These are phyloP conservation scores for Inga laurina DNA, from an alignment of 306 rosid genomes.

Conservation along the genomic window DNA sequence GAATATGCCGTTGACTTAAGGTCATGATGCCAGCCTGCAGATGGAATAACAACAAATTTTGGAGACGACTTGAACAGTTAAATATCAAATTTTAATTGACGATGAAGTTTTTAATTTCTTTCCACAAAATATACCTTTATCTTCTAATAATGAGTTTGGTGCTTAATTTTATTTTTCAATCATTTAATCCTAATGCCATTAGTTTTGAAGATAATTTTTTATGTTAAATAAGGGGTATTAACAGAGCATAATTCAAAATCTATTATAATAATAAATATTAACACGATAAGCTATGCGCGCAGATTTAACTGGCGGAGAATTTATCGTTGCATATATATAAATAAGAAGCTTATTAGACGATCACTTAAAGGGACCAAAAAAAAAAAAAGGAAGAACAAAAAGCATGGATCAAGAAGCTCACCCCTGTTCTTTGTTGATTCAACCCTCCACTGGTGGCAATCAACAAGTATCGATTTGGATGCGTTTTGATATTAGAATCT, in stretches of 20 bases:
- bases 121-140: too few relatives aligned
- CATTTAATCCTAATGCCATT: too few relatives aligned
- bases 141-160: too few relatives aligned
- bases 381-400: not conserved
- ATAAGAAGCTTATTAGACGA: not conserved
- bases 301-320: not conserved
- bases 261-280: not conserved
- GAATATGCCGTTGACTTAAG: not conserved
- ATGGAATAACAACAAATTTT: not conserved
- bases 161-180: too few relatives aligned
- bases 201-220: too few relatives aligned
- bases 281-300: not conserved
- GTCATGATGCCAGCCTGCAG: not conserved
- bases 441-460: constrained; percentile 90
- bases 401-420: constrained; percentile 31
- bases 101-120: not conserved
- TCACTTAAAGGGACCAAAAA: not conserved
- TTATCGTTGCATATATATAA: not conserved
- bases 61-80: not conserved
- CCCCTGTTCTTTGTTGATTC: constrained; percentile 99
- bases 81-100: not conserved
- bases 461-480: constrained; percentile 63
- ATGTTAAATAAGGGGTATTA: not conserved
- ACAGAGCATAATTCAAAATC: not conserved
- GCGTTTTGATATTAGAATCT: constrained; percentile 74